Base-by-base conservation (phyloP, 1,284 basidiomycete species). In the Pseudozyma sp. region DNA sequence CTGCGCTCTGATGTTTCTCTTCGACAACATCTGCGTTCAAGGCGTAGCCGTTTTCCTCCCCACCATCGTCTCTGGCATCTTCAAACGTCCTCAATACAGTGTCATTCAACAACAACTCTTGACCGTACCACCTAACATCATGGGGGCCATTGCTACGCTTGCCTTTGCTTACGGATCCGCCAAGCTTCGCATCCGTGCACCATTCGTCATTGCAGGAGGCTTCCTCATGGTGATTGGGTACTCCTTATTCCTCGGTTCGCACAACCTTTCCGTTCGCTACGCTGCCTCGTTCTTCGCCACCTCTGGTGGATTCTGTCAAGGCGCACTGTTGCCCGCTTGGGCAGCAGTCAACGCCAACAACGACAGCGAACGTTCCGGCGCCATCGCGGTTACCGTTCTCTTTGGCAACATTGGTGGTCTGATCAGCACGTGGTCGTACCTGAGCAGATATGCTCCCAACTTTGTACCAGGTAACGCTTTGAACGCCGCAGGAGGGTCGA, bases 41-140 rank as follows among this genome's bases (percentile, higher is more conserved):
- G 68, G 83, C 8, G 63, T 83, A 3, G 83, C 80, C 6, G 82
- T 85, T 55, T 86, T 86, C 76, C 54, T 83, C 3, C 82, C 84
- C 0, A 84, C 85, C 3, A 82, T 86, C 18, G 83, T 87, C 14
- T 38, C 60, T 0, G 83, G 79, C 2, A 83, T 87, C 63, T 87
- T 83, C 73, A 86, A 66, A 2, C 51, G 61, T 43, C 71, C 86
- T 0, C 65, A 64, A 10, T 57, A 71, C 31, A 74, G 80, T 0
- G 80, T 83, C 11, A 76, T 86, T 43, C 49, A 79, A 13, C 73
- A 84, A 40, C 86, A 86, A 57, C 79, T 86, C 5, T 74, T 78
- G n/a, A 85, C 84, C 4, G 85, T 86, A 0, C 86, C 85, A 1
- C 83, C 83, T 6, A 83, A 84, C 57, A 61, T 85, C 10, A 79